Percentiles rank a stretch among this genome's conserved stretches.
Evolutionary conservation across 148 eudicot species (phyloP).

Genomic region (Nepenthes gracilis): DNA sequence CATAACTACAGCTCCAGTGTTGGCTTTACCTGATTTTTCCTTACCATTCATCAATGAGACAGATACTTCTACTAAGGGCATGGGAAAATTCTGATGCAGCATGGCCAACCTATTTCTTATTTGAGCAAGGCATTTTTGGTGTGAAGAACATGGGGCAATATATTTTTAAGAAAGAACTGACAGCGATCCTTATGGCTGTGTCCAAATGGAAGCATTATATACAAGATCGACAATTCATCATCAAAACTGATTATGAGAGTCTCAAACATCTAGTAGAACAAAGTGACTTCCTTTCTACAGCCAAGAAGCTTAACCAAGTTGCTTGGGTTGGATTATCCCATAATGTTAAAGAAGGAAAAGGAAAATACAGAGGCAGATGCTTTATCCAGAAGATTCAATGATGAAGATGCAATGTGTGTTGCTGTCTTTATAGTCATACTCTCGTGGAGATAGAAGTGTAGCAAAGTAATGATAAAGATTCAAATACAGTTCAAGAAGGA

Average conservation of each 20-base stretch:
- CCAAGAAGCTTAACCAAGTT: not conserved
- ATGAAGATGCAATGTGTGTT: no score
- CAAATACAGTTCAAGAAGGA: not conserved
- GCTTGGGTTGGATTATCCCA: not conserved
- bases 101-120: not conserved
- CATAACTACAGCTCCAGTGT: not conserved
- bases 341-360: not conserved
- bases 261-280: not conserved
- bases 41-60: not conserved
- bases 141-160: not conserved
- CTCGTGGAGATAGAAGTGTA: no score
- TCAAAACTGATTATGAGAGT: not conserved
- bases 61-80: not conserved
- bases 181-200: not conserved
- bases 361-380: not conserved
- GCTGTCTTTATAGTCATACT: no score
- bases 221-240: not conserved
- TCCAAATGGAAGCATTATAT: not conserved
- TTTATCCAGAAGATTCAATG: not conserved
- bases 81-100: not conserved
- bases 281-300: not conserved
- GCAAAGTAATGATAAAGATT: no score
- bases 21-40: not conserved
- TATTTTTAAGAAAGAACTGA: not conserved
- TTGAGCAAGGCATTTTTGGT: not conserved